Evolutionary conservation across 2,329 filamentous ascomycete genomes (phyloP).

Genomic region (Alternaria postmessia): DNA sequence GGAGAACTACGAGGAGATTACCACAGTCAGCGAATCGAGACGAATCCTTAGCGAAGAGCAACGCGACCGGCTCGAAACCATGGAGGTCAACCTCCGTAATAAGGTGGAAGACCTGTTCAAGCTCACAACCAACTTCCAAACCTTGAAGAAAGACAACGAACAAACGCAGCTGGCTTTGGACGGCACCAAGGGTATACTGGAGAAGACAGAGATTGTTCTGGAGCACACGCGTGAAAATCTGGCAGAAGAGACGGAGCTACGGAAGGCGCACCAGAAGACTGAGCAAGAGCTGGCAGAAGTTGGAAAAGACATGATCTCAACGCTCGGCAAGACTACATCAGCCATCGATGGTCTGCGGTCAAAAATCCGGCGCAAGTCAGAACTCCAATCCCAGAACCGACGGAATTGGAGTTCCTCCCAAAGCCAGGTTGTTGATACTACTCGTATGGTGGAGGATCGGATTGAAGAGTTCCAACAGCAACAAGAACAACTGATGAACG

Average conservation of each 20-base stretch:
- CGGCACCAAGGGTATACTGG: conserved; percentile 80
- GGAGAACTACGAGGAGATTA: conserved; percentile 90
- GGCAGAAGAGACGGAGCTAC: conserved; percentile 78
- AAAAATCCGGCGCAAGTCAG: conserved; percentile 85
- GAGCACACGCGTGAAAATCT: conserved; percentile 77
- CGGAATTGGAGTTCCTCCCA: conserved; percentile 81
- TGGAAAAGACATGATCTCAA: conserved; percentile 78
- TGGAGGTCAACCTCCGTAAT: conserved; percentile 89
- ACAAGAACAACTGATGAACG: conserved; percentile 74
- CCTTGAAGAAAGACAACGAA: conserved; percentile 89
- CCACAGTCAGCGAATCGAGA: conserved; percentile 88
- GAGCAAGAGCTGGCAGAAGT: conserved; percentile 78
- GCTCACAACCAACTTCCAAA: conserved; percentile 85
- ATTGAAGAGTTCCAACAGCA: conserved; percentile 75
- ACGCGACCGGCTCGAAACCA: conserved; percentile 86
- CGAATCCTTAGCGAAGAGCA: conserved; percentile 93
- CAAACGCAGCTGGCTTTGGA: conserved; percentile 75
- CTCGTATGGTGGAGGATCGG: conserved; percentile 76
- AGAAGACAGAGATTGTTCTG: conserved; percentile 87
- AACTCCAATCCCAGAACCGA: conserved; percentile 81
- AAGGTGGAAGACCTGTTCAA: conserved; percentile 93
- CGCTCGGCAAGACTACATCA: conserved; percentile 76
- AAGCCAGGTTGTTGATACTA: conserved; percentile 77
- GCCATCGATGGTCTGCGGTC: conserved; percentile 84
- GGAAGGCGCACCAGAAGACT: conserved; percentile 85